These are phyloP conservation scores for Suillus tomentosus DNA, from an alignment of 768 basidiomycete genomes.

Conservation along the genomic window DNA sequence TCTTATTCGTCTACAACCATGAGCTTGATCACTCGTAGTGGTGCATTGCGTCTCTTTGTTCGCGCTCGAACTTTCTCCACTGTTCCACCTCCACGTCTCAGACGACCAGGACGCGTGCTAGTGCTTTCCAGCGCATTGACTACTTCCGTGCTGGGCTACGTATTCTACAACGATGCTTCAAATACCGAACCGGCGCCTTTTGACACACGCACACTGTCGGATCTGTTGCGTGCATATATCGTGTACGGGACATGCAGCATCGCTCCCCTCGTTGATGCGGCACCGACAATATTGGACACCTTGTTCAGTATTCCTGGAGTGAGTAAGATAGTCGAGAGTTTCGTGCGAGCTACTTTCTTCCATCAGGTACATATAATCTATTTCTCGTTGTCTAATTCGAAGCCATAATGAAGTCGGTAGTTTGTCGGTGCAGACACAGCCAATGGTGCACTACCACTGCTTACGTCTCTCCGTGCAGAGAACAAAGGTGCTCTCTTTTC, in stretches of 20 bases:
- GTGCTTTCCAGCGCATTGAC: constrained; percentile 7
- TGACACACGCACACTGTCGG: constrained; percentile 3
- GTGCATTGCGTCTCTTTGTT: not conserved
- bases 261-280: constrained; percentile 72
- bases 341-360: constrained; percentile 85
- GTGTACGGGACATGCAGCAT: constrained; percentile 84
- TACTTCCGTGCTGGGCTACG: not conserved
- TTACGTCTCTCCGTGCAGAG: constrained; percentile 59
- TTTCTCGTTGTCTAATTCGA: not conserved
- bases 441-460: constrained; percentile 62
- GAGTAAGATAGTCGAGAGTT: constrained; percentile 59
- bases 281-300: constrained; percentile 62
- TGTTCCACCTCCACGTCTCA: not conserved
- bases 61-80: constrained; percentile 2
- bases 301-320: constrained; percentile 55
- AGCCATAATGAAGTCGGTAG: constrained; percentile 36
- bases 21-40: not conserved
- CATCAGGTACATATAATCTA: constrained; percentile 55
- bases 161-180: not conserved
- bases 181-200: not conserved
- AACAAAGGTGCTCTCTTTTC: constrained; percentile 79
- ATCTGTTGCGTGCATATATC: constrained; percentile 58
- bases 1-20: not conserved
- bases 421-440: constrained; percentile 91
- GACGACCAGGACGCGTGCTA: not conserved